Percentiles rank a stretch among this genome's conserved stretches.
Evolutionary conservation across 148 eudicot genomes (phyloP).

Genomic region (Bassia scoparia): DNA sequence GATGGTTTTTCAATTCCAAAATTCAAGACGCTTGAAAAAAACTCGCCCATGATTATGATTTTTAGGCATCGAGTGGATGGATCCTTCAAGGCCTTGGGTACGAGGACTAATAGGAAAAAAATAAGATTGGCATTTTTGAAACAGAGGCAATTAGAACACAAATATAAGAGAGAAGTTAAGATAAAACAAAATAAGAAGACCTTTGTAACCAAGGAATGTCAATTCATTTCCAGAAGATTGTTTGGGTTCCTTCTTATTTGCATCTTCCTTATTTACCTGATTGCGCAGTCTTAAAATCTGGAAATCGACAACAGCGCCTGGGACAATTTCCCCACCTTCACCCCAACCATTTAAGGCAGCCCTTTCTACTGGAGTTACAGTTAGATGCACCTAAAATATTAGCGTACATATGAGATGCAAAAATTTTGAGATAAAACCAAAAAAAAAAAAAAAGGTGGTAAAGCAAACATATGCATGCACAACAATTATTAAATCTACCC

Average conservation of each 20-base stretch:
- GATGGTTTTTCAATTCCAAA: conserved; percentile 72
- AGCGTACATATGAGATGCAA: conserved; percentile 3
- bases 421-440: neutral
- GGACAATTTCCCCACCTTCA: conserved; percentile 91
- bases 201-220: conserved; percentile 78
- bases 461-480: too few species aligned
- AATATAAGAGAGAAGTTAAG: conserved; percentile 4
- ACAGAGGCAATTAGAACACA: conserved; percentile 6
- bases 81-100: conserved; percentile 91
- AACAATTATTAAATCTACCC: neutral
- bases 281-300: conserved; percentile 54
- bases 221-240: conserved; percentile 42
- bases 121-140: neutral
- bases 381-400: conserved; percentile 64
- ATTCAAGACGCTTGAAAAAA: conserved; percentile 62
- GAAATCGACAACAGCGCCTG: conserved; percentile 76
- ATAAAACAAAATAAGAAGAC: conserved; percentile 29
- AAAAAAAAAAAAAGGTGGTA: too few species aligned
- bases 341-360: conserved; percentile 68
- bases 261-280: conserved; percentile 45
- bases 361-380: conserved; percentile 86
- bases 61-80: conserved; percentile 55
- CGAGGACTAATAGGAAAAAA: conserved; percentile 43
- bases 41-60: conserved; percentile 78
- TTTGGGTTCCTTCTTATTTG: conserved; percentile 51